phyloP scores from a whole-genome alignment of 2,329 filamentous ascomycete species.

The Grosmannia clavigera region DNA sequence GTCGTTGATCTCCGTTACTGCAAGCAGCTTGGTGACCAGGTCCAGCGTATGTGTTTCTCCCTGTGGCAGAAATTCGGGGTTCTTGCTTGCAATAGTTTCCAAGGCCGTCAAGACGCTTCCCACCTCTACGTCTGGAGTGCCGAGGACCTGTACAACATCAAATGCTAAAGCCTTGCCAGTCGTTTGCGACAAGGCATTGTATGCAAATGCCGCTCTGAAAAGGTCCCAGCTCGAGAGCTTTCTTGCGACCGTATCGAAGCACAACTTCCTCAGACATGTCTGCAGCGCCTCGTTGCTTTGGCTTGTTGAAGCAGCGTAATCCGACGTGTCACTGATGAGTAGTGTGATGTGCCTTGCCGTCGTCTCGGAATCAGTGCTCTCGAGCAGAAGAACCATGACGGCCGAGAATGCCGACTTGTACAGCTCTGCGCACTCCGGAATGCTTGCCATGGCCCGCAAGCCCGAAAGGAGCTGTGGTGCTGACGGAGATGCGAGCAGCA shows the following conservation, averaged over 20 bases:
- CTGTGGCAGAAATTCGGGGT: slow-evolving; percentile 30
- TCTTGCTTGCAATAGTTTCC: slow-evolving; percentile 33
- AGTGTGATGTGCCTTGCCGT: slow-evolving; percentile 25
- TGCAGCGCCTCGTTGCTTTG: slow-evolving; percentile 33
- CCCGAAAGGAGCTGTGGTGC: slow-evolving; percentile 52
- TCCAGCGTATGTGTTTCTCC: slow-evolving; percentile 34
- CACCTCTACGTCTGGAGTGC: slow-evolving; percentile 10
- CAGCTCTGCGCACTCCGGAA: slow-evolving; percentile 22
- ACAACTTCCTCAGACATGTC: slow-evolving; percentile 28
- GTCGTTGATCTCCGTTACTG: slow-evolving; percentile 38
- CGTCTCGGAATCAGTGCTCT: slow-evolving; percentile 16
- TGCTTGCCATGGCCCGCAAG: slow-evolving; percentile 42
- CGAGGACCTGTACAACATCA: slow-evolving; percentile 17
- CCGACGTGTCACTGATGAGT: slow-evolving; percentile 34
- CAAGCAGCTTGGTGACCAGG: slow-evolving; percentile 39
- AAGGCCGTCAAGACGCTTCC: slow-evolving; percentile 29
- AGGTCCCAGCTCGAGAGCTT: slow-evolving; percentile 28
- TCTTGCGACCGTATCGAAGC: slow-evolving; percentile 25
- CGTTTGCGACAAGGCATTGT: slow-evolving; percentile 25
- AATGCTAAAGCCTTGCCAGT: slow-evolving; percentile 19
- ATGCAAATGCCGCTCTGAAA: slow-evolving; percentile 34
- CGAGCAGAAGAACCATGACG: slow-evolving; percentile 30
- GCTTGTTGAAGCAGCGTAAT: slow-evolving; percentile 19
- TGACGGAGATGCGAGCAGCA: slow-evolving; percentile 56
- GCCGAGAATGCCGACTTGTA: slow-evolving; percentile 19